Evolutionary conservation across 2,329 filamentous ascomycete species (phyloP), one percentile per base, ranked within the genome.

Genomic region (Talaromyces sp.): DNA sequence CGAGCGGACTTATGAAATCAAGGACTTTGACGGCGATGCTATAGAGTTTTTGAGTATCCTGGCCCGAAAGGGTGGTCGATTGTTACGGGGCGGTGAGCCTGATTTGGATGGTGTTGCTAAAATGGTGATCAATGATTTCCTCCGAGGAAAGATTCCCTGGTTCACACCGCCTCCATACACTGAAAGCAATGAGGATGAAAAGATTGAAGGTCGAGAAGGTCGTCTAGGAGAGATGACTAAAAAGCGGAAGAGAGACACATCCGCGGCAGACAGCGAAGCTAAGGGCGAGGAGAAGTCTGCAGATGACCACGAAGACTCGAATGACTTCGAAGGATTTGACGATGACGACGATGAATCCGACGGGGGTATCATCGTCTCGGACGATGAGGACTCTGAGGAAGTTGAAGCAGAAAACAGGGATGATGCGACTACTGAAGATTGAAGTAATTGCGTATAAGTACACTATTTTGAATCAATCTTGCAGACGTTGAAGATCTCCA

Each of bases 121-220:
- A 77, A 96, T 96, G 87, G 90, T 99, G 0, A 80, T 99, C 64
- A 98, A 96, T 71, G 95, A 99, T 73, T 99, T 98, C 74, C 86
- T 98, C 72, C 82, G 95, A 66, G 95, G 95, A 62, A 97, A 93
- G 78, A 91, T 98, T 28, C 95, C 95, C 1, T 99, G 96, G 95
- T 99, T 92, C 72, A 95, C 91, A 0, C 87, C 92, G 8, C 88
- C 92, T 9, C 92, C 93, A 1, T 78, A 82, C 14, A 72, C 76
- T 55, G 80, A 79, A 9, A 80, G 80, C 6, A 83, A 84, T 35
- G 80, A 78, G 14, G 77, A 78, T 11, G 79, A 74, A 50, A 79
- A 79, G 40, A 78, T 88, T n/a, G 85, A 88, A 65, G 90, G 91
- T 5, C 86, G 92, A 54, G 85, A 90, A 65, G 92, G 92, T 12